Base-by-base conservation (phyloP, 257 asterid species). In the Fraxinus anomala region DNA sequence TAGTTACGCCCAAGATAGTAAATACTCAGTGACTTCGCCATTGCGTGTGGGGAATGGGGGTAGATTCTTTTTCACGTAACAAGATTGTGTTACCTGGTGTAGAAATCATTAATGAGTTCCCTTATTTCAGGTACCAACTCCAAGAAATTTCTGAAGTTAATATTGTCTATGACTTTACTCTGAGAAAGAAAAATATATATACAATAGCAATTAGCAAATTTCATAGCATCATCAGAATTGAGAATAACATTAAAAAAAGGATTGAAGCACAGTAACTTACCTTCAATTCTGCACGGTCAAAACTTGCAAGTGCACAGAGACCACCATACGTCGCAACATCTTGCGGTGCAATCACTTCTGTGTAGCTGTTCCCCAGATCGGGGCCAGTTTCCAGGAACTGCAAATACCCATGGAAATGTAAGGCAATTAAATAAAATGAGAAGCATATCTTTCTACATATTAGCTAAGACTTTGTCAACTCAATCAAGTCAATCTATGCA, bases 251-350 rank as follows among this genome's bases (percentile, higher is more conserved):
- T 11, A 76, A 63, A 16, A 51, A 67, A 39, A 47, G 61, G 65
- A 73, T 65, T 70, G 10, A 33, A 40, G 67, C 33, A 74, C 65
- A 26, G 75, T 16, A 47, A 70, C 14, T 86, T 74, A 83, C 99
- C 98, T 96, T 96, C 80, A 96, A 85, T 80, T 96, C 99, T 28
- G 96, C 85, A 19, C 98, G 94, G 78, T 96, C 98, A 85, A 96
- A 96, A 83, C 92, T 96, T 83, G 99, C 97, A 75, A 96, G 98
- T 68, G 98, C 98, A 77, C 99, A 96, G 70, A 96, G 92, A 75
- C 98, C 95, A 79, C 98, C 99, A 73, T 96, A 96, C 61, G 99
- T 96, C 33, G 99, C 99, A 83, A 93, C 87, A 88, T 96, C 99
- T 87, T 96, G 99, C 47, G 91, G 89, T 68, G 99, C 94, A 82